Evolutionary conservation across 495 filamentous ascomycete species (phyloP).

Genomic region (Diplogelasinospora grovesii): DNA sequence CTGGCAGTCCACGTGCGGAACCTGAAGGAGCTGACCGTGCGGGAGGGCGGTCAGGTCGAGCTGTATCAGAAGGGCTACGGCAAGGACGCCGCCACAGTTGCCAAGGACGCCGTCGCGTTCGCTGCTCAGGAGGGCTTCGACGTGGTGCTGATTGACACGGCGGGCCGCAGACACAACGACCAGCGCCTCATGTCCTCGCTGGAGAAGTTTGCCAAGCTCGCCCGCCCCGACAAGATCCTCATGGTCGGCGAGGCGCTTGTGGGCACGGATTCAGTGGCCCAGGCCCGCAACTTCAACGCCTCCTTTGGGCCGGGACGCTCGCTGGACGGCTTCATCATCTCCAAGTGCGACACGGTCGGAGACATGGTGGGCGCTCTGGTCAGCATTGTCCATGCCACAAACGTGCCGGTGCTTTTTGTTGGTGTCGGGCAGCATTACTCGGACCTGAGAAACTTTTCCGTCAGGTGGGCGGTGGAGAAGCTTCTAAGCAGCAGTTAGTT

Average conservation of each 20-base stretch:
- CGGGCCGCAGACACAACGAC: constrained; percentile 92
- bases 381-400: constrained; percentile 95
- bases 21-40: constrained; percentile 71
- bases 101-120: constrained; percentile 82
- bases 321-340: constrained; percentile 94
- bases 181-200: constrained; percentile 87
- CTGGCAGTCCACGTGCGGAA: constrained; percentile 90
- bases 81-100: constrained; percentile 92
- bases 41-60: constrained; percentile 79
- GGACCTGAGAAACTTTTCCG: constrained; percentile 86
- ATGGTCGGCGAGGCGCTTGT: constrained; percentile 99
- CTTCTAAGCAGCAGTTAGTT: constrained; percentile 48
- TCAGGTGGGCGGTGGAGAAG: constrained; percentile 78
- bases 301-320: constrained; percentile 76
- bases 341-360: constrained; percentile 96
- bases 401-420: constrained; percentile 88
- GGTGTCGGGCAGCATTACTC: constrained; percentile 97
- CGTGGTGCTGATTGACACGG: constrained; percentile 95
- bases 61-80: constrained; percentile 96
- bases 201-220: constrained; percentile 95
- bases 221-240: constrained; percentile 92
- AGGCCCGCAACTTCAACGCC: constrained; percentile 91
- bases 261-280: constrained; percentile 87
- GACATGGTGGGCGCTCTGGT: constrained; percentile 98
- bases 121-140: constrained; percentile 71